Evolutionary conservation across 345 rosid species (phyloP).

Genomic region (Dimocarpus longan): DNA sequence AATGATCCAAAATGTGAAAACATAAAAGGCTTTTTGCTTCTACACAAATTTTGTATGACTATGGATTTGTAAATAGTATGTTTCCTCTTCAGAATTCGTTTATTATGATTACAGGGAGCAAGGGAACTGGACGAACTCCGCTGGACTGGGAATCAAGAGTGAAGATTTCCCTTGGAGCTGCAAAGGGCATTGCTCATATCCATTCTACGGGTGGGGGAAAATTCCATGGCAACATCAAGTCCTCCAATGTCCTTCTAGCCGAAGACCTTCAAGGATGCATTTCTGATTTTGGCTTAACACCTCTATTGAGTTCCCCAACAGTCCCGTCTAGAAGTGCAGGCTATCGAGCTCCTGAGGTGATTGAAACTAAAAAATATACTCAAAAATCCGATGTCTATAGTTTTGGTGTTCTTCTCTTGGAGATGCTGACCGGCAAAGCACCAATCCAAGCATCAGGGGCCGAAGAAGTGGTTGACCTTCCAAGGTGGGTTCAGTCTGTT

Average conservation of each 20-base stretch:
- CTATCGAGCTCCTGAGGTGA: conserved; percentile 77
- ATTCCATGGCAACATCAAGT: conserved; percentile 80
- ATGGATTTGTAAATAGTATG: neutral
- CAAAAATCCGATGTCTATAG: conserved; percentile 82
- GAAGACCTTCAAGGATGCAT: conserved; percentile 59
- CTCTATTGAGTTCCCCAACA: conserved; percentile 56
- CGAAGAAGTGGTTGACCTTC: conserved; percentile 74
- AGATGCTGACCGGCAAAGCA: conserved; percentile 88
- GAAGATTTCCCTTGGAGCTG: conserved; percentile 69
- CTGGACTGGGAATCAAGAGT: conserved; percentile 79
- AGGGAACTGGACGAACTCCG: conserved; percentile 47
- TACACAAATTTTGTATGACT: neutral
- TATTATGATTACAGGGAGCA: conserved; percentile 41
- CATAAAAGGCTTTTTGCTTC: neutral
- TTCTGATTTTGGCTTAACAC: conserved; percentile 73
- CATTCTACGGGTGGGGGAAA: conserved; percentile 67
- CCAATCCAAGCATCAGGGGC: conserved; percentile 60
- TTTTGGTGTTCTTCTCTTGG: conserved; percentile 80
- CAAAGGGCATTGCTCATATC: conserved; percentile 70
- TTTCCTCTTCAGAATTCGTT: neutral
- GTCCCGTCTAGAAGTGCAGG: conserved; percentile 65
- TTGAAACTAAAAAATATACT: conserved; percentile 56
- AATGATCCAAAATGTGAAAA: too few relatives aligned
- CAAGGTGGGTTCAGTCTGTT: conserved; percentile 89
- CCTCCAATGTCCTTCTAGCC: conserved; percentile 70